phyloP scores from a whole-genome alignment of 371 early-diverging fungal genomes.

The Caulochytrium protostelioides region DNA sequence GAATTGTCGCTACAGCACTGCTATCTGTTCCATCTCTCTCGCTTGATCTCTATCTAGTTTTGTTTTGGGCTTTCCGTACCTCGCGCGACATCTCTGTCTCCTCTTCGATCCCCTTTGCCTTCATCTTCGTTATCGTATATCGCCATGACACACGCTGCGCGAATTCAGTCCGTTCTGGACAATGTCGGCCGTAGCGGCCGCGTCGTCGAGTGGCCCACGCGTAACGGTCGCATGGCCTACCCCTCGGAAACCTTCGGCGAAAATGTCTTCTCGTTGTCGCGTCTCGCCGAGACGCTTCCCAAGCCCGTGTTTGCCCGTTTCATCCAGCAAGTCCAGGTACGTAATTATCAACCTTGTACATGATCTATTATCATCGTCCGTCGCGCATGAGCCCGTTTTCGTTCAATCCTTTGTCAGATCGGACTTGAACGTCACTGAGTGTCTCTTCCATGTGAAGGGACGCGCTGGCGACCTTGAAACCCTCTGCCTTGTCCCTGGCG shows the following conservation, averaged over 20 bases:
- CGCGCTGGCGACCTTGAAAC: too few relatives aligned
- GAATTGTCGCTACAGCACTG: too few relatives aligned
- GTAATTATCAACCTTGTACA: neutral
- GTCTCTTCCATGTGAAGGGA: too few relatives aligned
- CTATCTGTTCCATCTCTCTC: too few relatives aligned
- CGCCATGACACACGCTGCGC: conserved; percentile 6
- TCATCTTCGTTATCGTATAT: too few relatives aligned
- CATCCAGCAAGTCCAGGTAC: conserved; percentile 46
- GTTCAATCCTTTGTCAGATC: too few relatives aligned
- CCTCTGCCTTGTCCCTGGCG: neutral
- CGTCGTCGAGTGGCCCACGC: conserved; percentile 44
- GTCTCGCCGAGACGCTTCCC: conserved; percentile 67
- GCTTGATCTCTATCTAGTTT: too few relatives aligned
- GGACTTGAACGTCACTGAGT: too few relatives aligned
- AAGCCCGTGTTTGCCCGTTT: conserved; percentile 82
- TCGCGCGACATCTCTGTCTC: too few relatives aligned
- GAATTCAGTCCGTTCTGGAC: conserved; percentile 16
- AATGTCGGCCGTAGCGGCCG: conserved; percentile 31
- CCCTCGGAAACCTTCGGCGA: conserved; percentile 74
- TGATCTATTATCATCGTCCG: neutral
- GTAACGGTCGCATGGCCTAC: conserved; percentile 34
- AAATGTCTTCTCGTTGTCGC: conserved; percentile 73
- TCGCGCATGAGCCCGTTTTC: too few relatives aligned
- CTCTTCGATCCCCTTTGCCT: too few relatives aligned
- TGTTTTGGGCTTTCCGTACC: too few relatives aligned